phyloP scores from a whole-genome alignment of 805 yeast species.

The Middelhovenomyces tepae region DNA sequence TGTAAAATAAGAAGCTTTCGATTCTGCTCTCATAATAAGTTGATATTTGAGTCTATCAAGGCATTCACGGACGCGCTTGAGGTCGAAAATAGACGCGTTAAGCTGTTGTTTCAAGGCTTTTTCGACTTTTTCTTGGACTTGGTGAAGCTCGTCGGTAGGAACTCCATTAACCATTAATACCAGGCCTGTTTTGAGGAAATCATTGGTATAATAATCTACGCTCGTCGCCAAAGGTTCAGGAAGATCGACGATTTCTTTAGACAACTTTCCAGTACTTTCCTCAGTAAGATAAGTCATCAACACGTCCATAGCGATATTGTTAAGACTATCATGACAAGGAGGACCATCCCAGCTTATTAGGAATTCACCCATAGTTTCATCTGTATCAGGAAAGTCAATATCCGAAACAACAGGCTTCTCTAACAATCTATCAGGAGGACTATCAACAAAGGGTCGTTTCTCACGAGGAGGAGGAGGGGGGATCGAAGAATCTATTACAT shows the following conservation, averaged over 20 bases:
- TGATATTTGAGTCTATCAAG: conserved; percentile 57
- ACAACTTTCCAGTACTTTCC: conserved; percentile 67
- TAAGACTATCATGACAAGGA: conserved; percentile 38
- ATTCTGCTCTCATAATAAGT: conserved; percentile 32
- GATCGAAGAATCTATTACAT: conserved; percentile 50
- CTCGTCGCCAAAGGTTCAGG: conserved; percentile 75
- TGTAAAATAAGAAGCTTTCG: conserved; percentile 51
- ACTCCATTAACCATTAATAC: conserved; percentile 57
- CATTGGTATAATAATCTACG: conserved; percentile 63
- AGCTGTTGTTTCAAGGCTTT: conserved; percentile 47
- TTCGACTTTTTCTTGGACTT: conserved; percentile 45
- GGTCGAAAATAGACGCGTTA: conserved; percentile 44
- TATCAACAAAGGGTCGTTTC: conserved; percentile 72
- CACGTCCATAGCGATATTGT: conserved; percentile 61
- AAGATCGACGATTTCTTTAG: conserved; percentile 64
- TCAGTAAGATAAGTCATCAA: conserved; percentile 68
- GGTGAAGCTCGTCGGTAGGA: conserved; percentile 53
- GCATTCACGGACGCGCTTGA: conserved; percentile 56
- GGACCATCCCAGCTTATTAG: conserved; percentile 80
- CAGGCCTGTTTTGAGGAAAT: conserved; percentile 54
- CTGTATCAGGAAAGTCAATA: conserved; percentile 80
- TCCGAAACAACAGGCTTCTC: conserved; percentile 34
- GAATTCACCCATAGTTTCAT: conserved; percentile 75
- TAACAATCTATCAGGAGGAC: conserved; percentile 36
- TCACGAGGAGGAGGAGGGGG: conserved; percentile 30